Percentiles rank a stretch among this genome's conserved stretches.
These are phyloP conservation scores for Rhizopogon vulgaris DNA, from an alignment of 768 basidiomycete genomes.

Conservation along the genomic window DNA sequence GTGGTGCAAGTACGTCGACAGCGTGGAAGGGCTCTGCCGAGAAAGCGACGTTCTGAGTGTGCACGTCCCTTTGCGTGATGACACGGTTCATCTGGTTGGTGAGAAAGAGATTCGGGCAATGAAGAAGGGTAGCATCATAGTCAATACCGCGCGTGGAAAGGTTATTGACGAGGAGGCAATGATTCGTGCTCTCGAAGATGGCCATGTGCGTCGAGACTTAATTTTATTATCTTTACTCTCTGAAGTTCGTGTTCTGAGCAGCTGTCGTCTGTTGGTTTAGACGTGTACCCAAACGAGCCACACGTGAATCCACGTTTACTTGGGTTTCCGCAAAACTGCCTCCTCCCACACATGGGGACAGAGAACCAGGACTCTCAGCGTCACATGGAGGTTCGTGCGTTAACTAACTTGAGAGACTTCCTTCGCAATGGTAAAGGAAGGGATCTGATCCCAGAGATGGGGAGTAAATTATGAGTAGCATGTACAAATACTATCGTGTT, in stretches of 20 bases:
- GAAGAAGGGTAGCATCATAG: constrained; percentile 71
- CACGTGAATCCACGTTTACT: constrained; percentile 72
- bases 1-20: constrained; percentile 76
- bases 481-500: too few species aligned
- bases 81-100: constrained; percentile 70
- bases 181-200: constrained; percentile 78
- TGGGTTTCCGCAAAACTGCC: constrained; percentile 74
- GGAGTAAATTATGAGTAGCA: constrained; percentile 10
- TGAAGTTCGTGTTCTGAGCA: constrained; percentile 19
- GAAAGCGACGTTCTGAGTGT: constrained; percentile 81
- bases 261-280: constrained; percentile 77
- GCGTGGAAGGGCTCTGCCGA: constrained; percentile 54
- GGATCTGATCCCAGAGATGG: constrained; percentile 60
- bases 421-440: constrained; percentile 55
- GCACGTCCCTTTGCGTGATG: constrained; percentile 71
- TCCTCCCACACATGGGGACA: constrained; percentile 92
- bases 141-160: constrained; percentile 90
- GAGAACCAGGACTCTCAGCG: constrained; percentile 76
- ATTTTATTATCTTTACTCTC: neutral
- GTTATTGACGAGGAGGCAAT: constrained; percentile 85
- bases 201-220: constrained; percentile 57
- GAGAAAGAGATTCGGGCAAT: constrained; percentile 71
- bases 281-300: constrained; percentile 86
- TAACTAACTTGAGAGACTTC: constrained; percentile 72
- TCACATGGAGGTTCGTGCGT: constrained; percentile 81